A percentile compares a stretch with the other conserved stretches of the same genome.
phyloP scores from a whole-genome alignment of 148 eudicot species.

The Rhododendron griersonianum region DNA sequence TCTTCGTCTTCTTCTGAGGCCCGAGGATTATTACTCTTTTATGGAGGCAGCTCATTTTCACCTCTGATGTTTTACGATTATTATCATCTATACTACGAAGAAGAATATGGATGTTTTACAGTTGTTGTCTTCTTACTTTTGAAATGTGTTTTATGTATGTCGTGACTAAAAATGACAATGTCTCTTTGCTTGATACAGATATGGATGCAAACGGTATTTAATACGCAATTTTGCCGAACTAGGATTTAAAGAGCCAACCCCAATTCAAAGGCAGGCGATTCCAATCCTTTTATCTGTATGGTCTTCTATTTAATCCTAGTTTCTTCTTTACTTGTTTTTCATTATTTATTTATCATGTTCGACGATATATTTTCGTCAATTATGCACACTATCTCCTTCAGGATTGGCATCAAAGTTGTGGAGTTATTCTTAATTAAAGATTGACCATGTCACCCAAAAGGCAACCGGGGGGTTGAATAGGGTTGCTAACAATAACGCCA shows the following conservation, averaged over 20 bases:
- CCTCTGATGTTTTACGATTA: not conserved
- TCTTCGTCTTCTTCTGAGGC: not conserved
- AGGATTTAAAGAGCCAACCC: slow-evolving; percentile 86
- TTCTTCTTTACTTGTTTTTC: not conserved
- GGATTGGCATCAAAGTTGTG: not conserved
- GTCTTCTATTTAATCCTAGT: slow-evolving; percentile 26
- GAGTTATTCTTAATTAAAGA: not conserved
- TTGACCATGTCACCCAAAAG: not conserved
- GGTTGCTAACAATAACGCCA: too few relatives aligned
- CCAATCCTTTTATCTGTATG: slow-evolving; percentile 97
- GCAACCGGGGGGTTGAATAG: too few relatives aligned
- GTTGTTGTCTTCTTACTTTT: not conserved
- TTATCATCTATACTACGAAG: not conserved
- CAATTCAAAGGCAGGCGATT: slow-evolving; percentile 98
- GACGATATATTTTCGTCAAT: not conserved
- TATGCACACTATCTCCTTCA: not conserved
- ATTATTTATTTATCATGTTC: slow-evolving; percentile 2
- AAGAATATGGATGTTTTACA: not conserved
- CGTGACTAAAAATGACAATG: not conserved
- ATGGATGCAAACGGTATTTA: slow-evolving; percentile 63
- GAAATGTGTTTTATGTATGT: not conserved
- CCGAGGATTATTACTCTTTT: not conserved
- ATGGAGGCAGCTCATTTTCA: slow-evolving; percentile 1
- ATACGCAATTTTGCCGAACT: slow-evolving; percentile 70
- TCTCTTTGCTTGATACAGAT: slow-evolving; percentile 35